Evolutionary conservation across 352 stramenopile genomes (phyloP).

Genomic region (Phytophthora citricola): DNA sequence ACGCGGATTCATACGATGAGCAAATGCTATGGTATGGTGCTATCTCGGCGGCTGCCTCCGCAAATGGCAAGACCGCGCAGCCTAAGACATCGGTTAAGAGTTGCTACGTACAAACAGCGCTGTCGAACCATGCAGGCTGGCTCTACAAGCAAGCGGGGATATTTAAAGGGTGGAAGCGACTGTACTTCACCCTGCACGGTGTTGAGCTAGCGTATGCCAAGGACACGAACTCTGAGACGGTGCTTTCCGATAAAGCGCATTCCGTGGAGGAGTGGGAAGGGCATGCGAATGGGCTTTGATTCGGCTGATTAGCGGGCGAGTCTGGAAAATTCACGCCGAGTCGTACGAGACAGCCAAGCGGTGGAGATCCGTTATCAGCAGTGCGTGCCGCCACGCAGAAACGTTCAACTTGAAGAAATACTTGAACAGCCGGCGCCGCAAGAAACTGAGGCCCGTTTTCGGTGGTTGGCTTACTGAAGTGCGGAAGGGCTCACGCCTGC

Average conservation of each 20-base stretch:
- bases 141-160: slow-evolving; percentile 77
- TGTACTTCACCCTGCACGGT: slow-evolving; percentile 85
- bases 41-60: slow-evolving; percentile 64
- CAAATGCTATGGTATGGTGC: slow-evolving; percentile 85
- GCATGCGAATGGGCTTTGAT: slow-evolving; percentile 78
- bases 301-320: slow-evolving; percentile 62
- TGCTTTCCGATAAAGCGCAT: slow-evolving; percentile 64
- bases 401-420: slow-evolving; percentile 78
- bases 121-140: slow-evolving; percentile 82
- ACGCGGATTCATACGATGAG: slow-evolving; percentile 83
- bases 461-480: slow-evolving; percentile 82
- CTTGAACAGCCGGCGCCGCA: slow-evolving; percentile 65
- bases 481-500: slow-evolving; percentile 47
- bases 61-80: slow-evolving; percentile 53
- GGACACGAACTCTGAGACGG: slow-evolving; percentile 72
- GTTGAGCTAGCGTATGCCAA: slow-evolving; percentile 73
- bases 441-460: slow-evolving; percentile 73
- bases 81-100: slow-evolving; percentile 65
- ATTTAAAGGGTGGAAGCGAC: slow-evolving; percentile 84
- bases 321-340: slow-evolving; percentile 78
- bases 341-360: slow-evolving; percentile 82
- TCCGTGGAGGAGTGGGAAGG: slow-evolving; percentile 75
- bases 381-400: slow-evolving; percentile 53
- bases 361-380: slow-evolving; percentile 72
- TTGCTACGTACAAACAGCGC: slow-evolving; percentile 75